These are phyloP conservation scores for Cladorrhinum sp. DNA, from an alignment of 2,329 filamentous ascomycete genomes.

Conservation along the genomic window DNA sequence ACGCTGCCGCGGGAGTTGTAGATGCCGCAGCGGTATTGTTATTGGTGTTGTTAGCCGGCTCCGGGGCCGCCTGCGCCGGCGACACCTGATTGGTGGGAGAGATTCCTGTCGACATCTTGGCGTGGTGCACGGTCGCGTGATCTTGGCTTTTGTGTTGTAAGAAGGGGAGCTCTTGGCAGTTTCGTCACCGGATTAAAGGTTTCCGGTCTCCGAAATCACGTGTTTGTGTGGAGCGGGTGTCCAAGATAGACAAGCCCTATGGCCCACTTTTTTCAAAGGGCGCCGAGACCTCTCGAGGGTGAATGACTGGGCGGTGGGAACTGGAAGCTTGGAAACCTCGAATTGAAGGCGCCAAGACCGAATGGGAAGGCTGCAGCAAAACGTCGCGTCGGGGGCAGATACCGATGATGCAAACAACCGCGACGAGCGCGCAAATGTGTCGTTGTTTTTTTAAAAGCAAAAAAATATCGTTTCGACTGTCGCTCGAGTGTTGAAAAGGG, in stretches of 20 bases:
- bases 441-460: neutral
- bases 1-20: constrained; percentile 28
- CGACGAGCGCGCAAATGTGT: neutral
- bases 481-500: constrained; percentile 18
- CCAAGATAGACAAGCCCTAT: constrained; percentile 17
- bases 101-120: constrained; percentile 5
- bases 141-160: neutral
- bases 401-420: neutral
- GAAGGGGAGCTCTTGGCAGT: neutral
- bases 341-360: constrained; percentile 19
- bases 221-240: constrained; percentile 11
- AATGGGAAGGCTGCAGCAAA: neutral
- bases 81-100: constrained; percentile 4
- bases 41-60: neutral
- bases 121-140: constrained; percentile 1
- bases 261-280: constrained; percentile 22
- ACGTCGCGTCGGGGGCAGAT: neutral
- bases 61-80: neutral
- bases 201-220: constrained; percentile 14
- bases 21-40: constrained; percentile 20
- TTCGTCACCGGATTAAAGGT: neutral
- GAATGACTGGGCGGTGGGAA: constrained; percentile 8
- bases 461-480: neutral
- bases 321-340: constrained; percentile 2
- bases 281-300: constrained; percentile 18